Evolutionary conservation across 2,329 filamentous ascomycete species (phyloP), one percentile per base, ranked within the genome.

Genomic region (Ceratocystis colombiana): DNA sequence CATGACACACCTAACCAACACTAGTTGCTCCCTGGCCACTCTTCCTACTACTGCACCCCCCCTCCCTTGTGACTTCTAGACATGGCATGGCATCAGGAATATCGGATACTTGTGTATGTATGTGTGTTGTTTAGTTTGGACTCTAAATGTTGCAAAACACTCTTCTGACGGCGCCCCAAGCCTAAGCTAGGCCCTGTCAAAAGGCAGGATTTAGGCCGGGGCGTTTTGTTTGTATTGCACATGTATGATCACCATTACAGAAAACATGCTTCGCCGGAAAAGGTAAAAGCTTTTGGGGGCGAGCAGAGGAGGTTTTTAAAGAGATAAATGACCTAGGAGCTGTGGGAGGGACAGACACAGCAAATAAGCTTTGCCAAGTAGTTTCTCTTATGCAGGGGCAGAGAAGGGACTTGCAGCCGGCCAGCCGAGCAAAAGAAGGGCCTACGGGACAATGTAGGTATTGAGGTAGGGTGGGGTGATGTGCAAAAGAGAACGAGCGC

Each of bases 171-270:
- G 61, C 53, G 28, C 30, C 20, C 33, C 5, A 44, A n/a, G 37
- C 25, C 33, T 6, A 55, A 30, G 61, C 57, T 6, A 30, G 57
- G 3, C 48, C 62, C 12, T n/a, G 53, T 59, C 28, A 59, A 33
- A 59, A 37, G 53, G 28, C 53, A 59, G 53, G 28, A 59, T 59
- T 59, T 10, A 30, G 28, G 28, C 53, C 25, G 15, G 53, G 28
- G 33, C 28, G 53, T 59, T 59, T 41, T 55, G 41, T 48, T 41
- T 53, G 48, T 48, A 50, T 64, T 64, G 53, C 46, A 57, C 62
- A 30, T 67, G 66, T 67, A 61, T 67, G 66, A 67, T 67, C 66
- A 45, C 10, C 66, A 59, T 59, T 20, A 33, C 53, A 37, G 53
- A 30, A 59, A 33, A 59, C 53, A 59, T 33, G 53, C 53, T 59